A percentile compares a stretch with the other conserved stretches of the same genome.
Evolutionary conservation across 2,329 filamentous ascomycete genomes (phyloP).

Genomic region (Fusarium virguliforme): DNA sequence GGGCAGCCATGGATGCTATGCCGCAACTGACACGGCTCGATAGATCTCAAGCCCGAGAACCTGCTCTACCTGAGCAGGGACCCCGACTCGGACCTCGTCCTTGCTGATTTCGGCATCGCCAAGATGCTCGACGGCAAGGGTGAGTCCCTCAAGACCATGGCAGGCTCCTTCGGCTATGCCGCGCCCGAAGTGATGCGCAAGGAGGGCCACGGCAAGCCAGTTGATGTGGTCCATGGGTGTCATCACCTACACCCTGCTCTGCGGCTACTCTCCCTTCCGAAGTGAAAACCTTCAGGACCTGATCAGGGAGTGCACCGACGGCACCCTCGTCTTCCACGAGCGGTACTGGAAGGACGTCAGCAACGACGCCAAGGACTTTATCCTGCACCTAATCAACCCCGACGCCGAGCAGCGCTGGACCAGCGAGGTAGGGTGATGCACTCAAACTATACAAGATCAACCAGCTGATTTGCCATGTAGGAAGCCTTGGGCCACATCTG

Average conservation of each 20-base stretch:
- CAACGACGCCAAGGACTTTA: slow-evolving; percentile 95
- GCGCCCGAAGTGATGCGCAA: slow-evolving; percentile 99
- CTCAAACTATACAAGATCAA: slow-evolving; percentile 18
- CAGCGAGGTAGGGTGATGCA: slow-evolving; percentile 73
- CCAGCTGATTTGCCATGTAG: slow-evolving; percentile 59
- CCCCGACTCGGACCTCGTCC: slow-evolving; percentile 85
- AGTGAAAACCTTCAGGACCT: slow-evolving; percentile 94
- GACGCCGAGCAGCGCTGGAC: slow-evolving; percentile 83
- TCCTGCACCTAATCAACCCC: slow-evolving; percentile 84
- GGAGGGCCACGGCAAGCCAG: slow-evolving; percentile 96
- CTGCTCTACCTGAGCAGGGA: slow-evolving; percentile 90
- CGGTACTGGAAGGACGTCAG: slow-evolving; percentile 99
- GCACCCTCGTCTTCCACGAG: slow-evolving; percentile 93
- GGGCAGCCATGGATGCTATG: background rate
- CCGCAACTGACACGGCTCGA: slow-evolving; percentile 21
- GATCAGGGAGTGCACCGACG: slow-evolving; percentile 92
- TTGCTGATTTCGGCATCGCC: slow-evolving; percentile 98
- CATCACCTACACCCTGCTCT: slow-evolving; percentile 98
- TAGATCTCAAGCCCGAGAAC: slow-evolving; percentile 98
- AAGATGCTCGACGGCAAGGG: slow-evolving; percentile 95
- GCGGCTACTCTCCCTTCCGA: slow-evolving; percentile 97
- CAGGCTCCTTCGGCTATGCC: slow-evolving; percentile 97
- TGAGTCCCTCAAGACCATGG: slow-evolving; percentile 97
- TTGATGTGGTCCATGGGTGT: slow-evolving; percentile 99
- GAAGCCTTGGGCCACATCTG: slow-evolving; percentile 87